A percentile compares a stretch with the other conserved stretches of the same genome.
Conservation (phyloP, 208 protist genomes). For the Lotmaria passim region DNA sequence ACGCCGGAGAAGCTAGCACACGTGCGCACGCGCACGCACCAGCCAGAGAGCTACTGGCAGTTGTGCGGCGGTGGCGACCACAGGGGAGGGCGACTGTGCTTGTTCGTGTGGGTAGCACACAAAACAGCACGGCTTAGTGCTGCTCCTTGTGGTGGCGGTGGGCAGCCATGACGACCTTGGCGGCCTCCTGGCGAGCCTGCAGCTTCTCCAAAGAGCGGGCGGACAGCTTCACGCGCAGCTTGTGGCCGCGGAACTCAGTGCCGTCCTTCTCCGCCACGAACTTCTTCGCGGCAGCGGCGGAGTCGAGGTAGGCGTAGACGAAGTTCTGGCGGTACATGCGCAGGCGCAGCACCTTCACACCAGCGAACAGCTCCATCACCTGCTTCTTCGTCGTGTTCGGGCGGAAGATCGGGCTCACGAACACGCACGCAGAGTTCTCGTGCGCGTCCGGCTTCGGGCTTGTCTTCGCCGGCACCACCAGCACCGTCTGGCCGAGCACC, state of each 20-base stretch:
- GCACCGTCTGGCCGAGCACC: slow-evolving; percentile 66
- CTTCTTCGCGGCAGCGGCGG: slow-evolving; percentile 64
- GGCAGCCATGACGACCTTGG: slow-evolving; percentile 70
- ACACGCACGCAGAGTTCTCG: slow-evolving; percentile 75
- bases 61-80: background rate
- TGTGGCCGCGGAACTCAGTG: slow-evolving; percentile 76
- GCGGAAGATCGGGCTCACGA: slow-evolving; percentile 86
- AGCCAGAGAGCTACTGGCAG: background rate
- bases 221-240: slow-evolving; percentile 66
- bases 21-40: slow-evolving; percentile 1
- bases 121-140: slow-evolving; percentile 9
- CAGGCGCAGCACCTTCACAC: slow-evolving; percentile 73
- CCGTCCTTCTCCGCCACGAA: slow-evolving; percentile 84
- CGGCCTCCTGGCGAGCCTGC: slow-evolving; percentile 48
- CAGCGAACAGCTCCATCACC: slow-evolving; percentile 73
- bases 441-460: slow-evolving; percentile 79
- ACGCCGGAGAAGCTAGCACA: slow-evolving; percentile 3
- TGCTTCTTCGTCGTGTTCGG: slow-evolving; percentile 65
- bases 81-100: background rate
- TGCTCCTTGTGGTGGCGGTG: slow-evolving; percentile 63
- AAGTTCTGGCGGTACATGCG: slow-evolving; percentile 86
- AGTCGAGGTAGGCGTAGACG: slow-evolving; percentile 82
- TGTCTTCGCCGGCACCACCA: slow-evolving; percentile 73
- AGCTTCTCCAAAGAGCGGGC: slow-evolving; percentile 79
- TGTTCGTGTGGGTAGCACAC: background rate